phyloP scores from a whole-genome alignment of 2,329 filamentous ascomycete genomes.

The Cladosporium sp. region DNA sequence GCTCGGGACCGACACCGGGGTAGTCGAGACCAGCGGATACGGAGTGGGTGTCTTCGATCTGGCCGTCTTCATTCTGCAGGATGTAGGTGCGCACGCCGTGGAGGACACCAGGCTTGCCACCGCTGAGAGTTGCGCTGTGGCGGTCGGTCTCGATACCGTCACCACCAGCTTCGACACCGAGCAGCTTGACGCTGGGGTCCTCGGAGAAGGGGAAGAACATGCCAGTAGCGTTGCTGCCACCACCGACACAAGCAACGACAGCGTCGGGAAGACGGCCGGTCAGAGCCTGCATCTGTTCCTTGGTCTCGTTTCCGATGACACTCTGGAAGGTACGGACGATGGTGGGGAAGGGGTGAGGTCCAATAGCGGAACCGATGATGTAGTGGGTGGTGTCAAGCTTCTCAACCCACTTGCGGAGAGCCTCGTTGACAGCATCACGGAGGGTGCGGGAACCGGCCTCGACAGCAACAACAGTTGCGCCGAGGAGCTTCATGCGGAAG shows the following conservation, averaged over 20 bases:
- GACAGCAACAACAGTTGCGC: conserved; percentile 86
- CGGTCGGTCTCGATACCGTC: conserved; percentile 82
- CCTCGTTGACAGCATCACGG: conserved; percentile 79
- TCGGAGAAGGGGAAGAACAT: conserved; percentile 98
- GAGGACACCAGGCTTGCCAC: conserved; percentile 84
- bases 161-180: conserved; percentile 92
- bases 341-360: conserved; percentile 94
- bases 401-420: conserved; percentile 88
- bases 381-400: conserved; percentile 93
- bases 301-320: conserved; percentile 92
- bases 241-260: conserved; percentile 93
- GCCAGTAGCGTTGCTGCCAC: conserved; percentile 89
- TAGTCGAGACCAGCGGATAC: conserved; percentile 96
- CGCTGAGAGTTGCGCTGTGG: conserved; percentile 83
- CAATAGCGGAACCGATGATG: conserved; percentile 95
- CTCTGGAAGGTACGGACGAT: conserved; percentile 98
- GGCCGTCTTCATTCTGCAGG: conserved; percentile 85
- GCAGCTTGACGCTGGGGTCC: conserved; percentile 76
- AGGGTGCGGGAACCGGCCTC: conserved; percentile 74
- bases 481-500: conserved; percentile 95
- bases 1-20: conserved; percentile 90
- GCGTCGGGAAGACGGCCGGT: conserved; percentile 89
- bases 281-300: conserved; percentile 80
- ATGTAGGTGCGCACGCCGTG: conserved; percentile 96
- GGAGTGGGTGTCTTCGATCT: conserved; percentile 93